Evolutionary conservation across 2,329 filamentous ascomycete genomes (phyloP).

Genomic region (Penicillium capsulatum): DNA sequence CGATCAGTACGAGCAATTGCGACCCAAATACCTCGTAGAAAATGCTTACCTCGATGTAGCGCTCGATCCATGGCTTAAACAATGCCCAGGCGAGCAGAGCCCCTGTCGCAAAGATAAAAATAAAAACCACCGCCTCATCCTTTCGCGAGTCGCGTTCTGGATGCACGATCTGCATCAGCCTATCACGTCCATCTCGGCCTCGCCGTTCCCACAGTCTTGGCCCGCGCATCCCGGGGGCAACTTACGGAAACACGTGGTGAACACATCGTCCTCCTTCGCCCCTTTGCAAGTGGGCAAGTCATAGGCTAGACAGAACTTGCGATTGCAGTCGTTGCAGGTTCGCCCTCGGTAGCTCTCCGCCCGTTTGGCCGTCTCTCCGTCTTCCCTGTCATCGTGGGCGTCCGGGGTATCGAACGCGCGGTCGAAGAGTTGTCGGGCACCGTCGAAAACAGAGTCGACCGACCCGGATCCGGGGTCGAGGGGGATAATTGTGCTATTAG

Average conservation of each 20-base stretch:
- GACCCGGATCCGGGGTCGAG: conserved; percentile 46
- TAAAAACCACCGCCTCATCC: conserved; percentile 61
- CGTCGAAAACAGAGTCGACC: conserved; percentile 15
- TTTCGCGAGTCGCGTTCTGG: conserved; percentile 63
- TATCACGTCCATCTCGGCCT: too few species aligned
- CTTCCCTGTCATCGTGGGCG: not conserved
- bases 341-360: conserved; percentile 39
- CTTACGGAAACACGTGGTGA: conserved; percentile 62
- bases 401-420: conserved; percentile 17
- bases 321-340: conserved; percentile 64
- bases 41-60: conserved; percentile 50
- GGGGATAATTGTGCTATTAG: conserved; percentile 64
- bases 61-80: conserved; percentile 56
- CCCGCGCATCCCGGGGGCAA: not conserved
- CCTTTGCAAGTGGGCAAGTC: conserved; percentile 59
- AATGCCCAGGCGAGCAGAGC: conserved; percentile 58
- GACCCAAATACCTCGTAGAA: not conserved
- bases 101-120: conserved; percentile 62
- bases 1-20: not conserved
- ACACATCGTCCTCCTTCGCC: conserved; percentile 60
- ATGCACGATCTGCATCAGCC: too few species aligned
- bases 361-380: conserved; percentile 16
- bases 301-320: conserved; percentile 62
- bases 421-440: conserved; percentile 20
- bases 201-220: too few species aligned